phyloP scores from a whole-genome alignment of 2,329 filamentous ascomycete species.

The Exophiala sp. region DNA sequence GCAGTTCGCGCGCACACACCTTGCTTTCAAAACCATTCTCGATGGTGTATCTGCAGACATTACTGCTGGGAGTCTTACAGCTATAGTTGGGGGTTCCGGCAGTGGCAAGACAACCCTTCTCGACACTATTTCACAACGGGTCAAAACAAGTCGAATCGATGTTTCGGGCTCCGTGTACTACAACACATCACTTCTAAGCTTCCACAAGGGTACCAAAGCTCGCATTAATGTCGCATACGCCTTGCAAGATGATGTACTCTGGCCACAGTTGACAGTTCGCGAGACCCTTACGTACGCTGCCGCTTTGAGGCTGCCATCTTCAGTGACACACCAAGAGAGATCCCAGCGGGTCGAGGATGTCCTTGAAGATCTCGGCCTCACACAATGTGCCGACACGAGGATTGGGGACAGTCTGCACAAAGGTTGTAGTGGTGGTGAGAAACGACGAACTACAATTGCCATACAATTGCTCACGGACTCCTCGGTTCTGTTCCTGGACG shows the following conservation, averaged over 20 bases:
- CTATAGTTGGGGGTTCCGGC: slow-evolving; percentile 71
- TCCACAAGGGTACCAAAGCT: background rate
- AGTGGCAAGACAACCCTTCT: slow-evolving; percentile 80
- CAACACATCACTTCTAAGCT: background rate
- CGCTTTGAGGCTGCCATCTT: slow-evolving; percentile 61
- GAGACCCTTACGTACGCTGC: slow-evolving; percentile 79
- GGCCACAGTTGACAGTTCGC: slow-evolving; percentile 73
- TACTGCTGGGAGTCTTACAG: slow-evolving; percentile 63
- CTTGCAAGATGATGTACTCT: slow-evolving; percentile 81
- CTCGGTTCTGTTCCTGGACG: slow-evolving; percentile 76
- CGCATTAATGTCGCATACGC: slow-evolving; percentile 60
- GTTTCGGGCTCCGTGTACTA: slow-evolving; percentile 63
- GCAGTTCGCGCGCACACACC: background rate
- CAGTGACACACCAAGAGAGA: slow-evolving; percentile 63
- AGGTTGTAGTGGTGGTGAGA: slow-evolving; percentile 68
- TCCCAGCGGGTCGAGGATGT: slow-evolving; percentile 70
- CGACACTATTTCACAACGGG: slow-evolving; percentile 67
- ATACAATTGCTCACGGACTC: slow-evolving; percentile 77
- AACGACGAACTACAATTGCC: slow-evolving; percentile 66
- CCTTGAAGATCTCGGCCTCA: slow-evolving; percentile 70
- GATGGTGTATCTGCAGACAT: slow-evolving; percentile 63
- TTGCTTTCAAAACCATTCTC: slow-evolving; percentile 50
- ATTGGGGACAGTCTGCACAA: slow-evolving; percentile 81
- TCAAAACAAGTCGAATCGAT: slow-evolving; percentile 52
- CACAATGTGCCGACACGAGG: slow-evolving; percentile 62